Conservation (phyloP, 1,139 yeast genomes). For the Yamadazyma friedrichii region DNA sequence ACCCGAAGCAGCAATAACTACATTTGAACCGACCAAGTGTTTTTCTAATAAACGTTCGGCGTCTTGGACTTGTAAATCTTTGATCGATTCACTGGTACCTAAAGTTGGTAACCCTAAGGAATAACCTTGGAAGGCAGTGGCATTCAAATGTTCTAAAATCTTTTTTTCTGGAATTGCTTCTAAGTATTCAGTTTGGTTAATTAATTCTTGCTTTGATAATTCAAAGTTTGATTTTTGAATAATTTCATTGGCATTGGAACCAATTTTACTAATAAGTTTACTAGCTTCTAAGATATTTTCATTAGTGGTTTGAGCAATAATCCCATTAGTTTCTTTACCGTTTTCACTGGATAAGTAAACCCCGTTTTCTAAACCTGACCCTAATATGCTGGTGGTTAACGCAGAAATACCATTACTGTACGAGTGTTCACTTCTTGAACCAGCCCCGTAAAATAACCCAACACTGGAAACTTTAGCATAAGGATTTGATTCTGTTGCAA, state of each 20-base stretch:
- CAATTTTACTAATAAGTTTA: constrained; percentile 33
- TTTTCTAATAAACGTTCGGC: constrained; percentile 52
- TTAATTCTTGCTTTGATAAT: constrained; percentile 35
- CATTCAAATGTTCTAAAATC: constrained; percentile 71
- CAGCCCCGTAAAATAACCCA: constrained; percentile 72
- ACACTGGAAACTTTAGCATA: constrained; percentile 56
- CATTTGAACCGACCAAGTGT: constrained; percentile 60
- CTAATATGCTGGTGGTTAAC: constrained; percentile 54
- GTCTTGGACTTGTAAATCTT: constrained; percentile 58
- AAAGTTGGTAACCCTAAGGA: constrained; percentile 71
- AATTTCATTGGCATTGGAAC: constrained; percentile 32
- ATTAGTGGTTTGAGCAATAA: constrained; percentile 50
- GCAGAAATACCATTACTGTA: constrained; percentile 79
- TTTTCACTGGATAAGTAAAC: constrained; percentile 44
- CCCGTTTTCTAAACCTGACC: constrained; percentile 42
- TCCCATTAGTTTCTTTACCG: constrained; percentile 54
- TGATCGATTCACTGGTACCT: constrained; percentile 67
- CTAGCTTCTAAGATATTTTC: constrained; percentile 45
- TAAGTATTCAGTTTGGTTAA: constrained; percentile 38
- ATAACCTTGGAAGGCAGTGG: constrained; percentile 83
- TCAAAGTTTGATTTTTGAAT: constrained; percentile 35
- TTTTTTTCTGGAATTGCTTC: constrained; percentile 47
- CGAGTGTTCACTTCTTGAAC: constrained; percentile 75
- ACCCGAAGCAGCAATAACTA: constrained; percentile 73
- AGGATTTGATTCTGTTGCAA: constrained; percentile 66